Base-by-base conservation (phyloP, 2,329 filamentous ascomycete species). In the Cladosporium austrohemisphaericum region DNA sequence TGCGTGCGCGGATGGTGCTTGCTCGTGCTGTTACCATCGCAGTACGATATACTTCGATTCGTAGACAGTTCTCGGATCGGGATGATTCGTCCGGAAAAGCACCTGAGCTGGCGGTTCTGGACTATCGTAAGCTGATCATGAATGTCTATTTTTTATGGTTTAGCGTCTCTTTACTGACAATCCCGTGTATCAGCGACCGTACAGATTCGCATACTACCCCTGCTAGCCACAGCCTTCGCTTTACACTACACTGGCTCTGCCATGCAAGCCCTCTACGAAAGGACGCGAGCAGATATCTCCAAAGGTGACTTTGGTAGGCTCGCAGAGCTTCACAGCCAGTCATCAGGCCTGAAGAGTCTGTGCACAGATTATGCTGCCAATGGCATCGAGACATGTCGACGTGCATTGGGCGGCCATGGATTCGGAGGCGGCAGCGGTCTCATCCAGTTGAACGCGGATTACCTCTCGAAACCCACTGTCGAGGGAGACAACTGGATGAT, bases 401-500 rank as follows among this genome's bases (percentile, higher is more conserved):
- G 76, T 36, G 74, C 76, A 5, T 71, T 78, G 68, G 76, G 76
- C 14, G 76, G 76, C 0, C 76, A 79, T 58, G 76, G 76, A 1
- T 79, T 77, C 54, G 74, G 75, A 3, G 75, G 74, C 14, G 73
- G 71, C 1, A 77, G 73, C 57, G 76, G 76, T 2, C 68, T 78
- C 25, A 72, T 78, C 9, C 73, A 76, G 23, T 63, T 77, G 29
- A 76, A 78, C 55, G 67, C 70, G 11, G 73, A 76, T 50, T 76
- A 77, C 45, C 64, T 76, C 4, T 72, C 74, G 2, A 78, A 78
- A 57, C 75, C 74, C 1, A 79, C 76, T 0, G 76, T 79, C 2
- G 76, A 79, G 54, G 76, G 76, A 2, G 76, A 78, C 57, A 79
- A 79, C 49, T 78, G 75, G 74, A 78, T 78, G 75, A 78, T 79